A percentile compares a stretch with the other conserved stretches of the same genome.
phyloP scores from a whole-genome alignment of 345 rosid species.

The Citrus trifoliata region DNA sequence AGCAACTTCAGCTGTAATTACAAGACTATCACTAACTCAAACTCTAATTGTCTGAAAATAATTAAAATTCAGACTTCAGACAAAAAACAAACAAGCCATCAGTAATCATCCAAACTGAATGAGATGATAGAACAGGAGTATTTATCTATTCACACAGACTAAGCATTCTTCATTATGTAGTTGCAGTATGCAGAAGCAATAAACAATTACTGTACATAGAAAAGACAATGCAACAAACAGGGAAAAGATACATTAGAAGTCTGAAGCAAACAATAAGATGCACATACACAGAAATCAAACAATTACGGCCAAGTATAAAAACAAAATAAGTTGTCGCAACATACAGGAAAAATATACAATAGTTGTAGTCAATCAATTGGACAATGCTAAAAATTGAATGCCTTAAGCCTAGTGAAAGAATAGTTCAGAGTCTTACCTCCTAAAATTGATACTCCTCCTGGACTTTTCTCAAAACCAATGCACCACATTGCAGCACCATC shows the following conservation, averaged over 20 bases:
- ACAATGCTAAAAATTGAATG: neutral
- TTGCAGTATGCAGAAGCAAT: neutral
- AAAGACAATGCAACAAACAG: too few species aligned
- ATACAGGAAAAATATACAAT: neutral
- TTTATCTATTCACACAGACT: neutral
- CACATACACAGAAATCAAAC: neutral
- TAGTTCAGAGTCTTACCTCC: conserved; percentile 61
- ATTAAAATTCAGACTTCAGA: too few species aligned
- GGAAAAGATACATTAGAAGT: neutral
- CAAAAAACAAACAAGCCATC: too few species aligned
- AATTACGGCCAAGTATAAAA: neutral
- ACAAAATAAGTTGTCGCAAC: neutral
- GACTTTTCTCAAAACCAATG: conserved; percentile 70
- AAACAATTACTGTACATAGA: neutral
- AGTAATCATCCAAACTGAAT: neutral
- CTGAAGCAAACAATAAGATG: neutral
- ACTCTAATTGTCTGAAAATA: too few species aligned
- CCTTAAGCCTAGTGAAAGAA: neutral
- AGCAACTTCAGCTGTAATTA: neutral
- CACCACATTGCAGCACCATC: conserved; percentile 86
- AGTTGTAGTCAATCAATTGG: neutral
- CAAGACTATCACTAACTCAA: neutral
- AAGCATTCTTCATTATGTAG: neutral
- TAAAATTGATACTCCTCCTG: conserved; percentile 60
- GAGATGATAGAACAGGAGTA: neutral